A percentile compares a stretch with the other conserved stretches of the same genome.
These are phyloP conservation scores for Glycine soja DNA, from an alignment of 306 rosid species.

Conservation along the genomic window DNA sequence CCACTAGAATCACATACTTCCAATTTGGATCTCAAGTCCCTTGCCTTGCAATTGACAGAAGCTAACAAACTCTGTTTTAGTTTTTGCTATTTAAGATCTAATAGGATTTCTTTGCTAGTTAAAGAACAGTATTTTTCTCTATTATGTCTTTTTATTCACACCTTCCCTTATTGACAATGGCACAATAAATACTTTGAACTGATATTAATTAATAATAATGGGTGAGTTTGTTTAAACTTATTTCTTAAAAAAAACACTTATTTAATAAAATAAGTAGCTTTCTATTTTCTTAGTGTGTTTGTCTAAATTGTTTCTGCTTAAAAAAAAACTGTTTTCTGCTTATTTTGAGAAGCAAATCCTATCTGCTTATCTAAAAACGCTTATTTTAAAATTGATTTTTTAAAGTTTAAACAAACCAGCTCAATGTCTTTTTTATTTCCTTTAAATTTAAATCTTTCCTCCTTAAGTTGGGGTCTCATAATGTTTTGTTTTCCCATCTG, in stretches of 20 bases:
- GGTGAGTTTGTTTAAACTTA: too few species aligned
- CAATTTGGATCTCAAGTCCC: not conserved
- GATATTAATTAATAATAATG: not conserved
- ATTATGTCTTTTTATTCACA: too few species aligned
- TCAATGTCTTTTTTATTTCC: not conserved
- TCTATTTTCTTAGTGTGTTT: too few species aligned
- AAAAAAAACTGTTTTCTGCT: too few species aligned
- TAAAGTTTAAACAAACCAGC: too few species aligned
- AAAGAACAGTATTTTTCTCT: not conserved
- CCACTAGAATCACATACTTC: not conserved
- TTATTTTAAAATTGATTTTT: too few species aligned
- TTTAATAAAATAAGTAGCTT: too few species aligned
- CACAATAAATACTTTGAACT: not conserved
- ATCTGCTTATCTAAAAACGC: too few species aligned
- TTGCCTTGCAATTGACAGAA: not conserved
- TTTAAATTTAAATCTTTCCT: slow-evolving; percentile 1
- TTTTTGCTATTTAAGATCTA: not conserved
- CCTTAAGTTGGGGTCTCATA: not conserved
- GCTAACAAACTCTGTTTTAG: not conserved
- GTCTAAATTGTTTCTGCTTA: too few species aligned
- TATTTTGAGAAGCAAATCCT: too few species aligned
- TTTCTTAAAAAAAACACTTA: too few species aligned
- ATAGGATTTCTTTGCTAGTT: not conserved
- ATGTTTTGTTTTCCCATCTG: slow-evolving; percentile 8
- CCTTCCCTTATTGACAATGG: slow-evolving; percentile 21